Conservation (phyloP, 1,139 yeast genomes). For the Suhomyces anneliseae region DNA sequence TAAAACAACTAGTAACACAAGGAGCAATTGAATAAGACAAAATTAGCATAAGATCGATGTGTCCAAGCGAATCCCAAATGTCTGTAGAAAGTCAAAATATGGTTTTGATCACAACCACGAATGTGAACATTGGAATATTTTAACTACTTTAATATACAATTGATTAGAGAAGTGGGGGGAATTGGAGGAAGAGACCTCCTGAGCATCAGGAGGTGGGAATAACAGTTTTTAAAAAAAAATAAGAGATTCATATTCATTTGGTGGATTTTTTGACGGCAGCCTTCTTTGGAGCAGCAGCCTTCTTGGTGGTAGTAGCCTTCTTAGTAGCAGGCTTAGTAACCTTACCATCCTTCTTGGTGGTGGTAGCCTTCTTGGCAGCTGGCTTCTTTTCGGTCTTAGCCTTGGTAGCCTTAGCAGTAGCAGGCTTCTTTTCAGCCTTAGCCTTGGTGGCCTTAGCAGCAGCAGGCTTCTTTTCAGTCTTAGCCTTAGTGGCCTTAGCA, state of each 20-base stretch:
- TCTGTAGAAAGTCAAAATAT: background rate
- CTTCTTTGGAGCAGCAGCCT: slow-evolving; percentile 11
- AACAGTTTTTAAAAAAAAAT: background rate
- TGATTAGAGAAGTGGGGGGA: background rate
- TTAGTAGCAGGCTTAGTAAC: slow-evolving; percentile 24
- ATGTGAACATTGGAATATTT: background rate
- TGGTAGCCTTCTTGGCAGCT: slow-evolving; percentile 9
- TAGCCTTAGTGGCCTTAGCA: slow-evolving; percentile 15
- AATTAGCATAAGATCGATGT: background rate
- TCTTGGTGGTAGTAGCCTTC: slow-evolving; percentile 21
- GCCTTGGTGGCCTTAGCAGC: slow-evolving; percentile 17
- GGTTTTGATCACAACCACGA: background rate
- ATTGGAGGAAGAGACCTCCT: no score
- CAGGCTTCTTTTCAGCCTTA: slow-evolving; percentile 12
- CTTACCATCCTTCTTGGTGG: slow-evolving; percentile 26
- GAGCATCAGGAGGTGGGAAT: background rate
- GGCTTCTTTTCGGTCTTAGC: slow-evolving; percentile 10
- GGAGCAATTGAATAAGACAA: slow-evolving; percentile 7
- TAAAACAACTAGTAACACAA: slow-evolving; percentile 12
- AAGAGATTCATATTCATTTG: background rate
- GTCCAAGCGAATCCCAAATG: background rate
- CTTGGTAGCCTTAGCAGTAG: slow-evolving; percentile 17
- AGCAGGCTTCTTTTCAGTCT: slow-evolving; percentile 15
- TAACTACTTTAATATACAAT: slow-evolving; percentile 6
- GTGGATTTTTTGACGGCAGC: slow-evolving; percentile 4